These are phyloP conservation scores for Abelmoschus esculentus DNA, from an alignment of 345 rosid genomes.

Conservation along the genomic window DNA sequence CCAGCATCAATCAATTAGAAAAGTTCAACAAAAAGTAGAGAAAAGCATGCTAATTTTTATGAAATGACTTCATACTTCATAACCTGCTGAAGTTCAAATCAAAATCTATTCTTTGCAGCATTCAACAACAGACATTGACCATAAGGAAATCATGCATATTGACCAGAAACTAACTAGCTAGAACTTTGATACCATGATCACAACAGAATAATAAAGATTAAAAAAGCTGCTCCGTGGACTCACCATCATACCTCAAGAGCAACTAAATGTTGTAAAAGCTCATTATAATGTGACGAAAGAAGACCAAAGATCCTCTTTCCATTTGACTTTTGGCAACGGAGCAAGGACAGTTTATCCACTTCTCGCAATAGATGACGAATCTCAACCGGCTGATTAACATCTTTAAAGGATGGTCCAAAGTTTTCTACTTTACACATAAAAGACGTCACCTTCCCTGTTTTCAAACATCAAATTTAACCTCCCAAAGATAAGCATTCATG, in stretches of 20 bases:
- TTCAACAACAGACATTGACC: background rate
- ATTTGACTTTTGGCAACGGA: conserved; percentile 10
- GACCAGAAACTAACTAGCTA: background rate
- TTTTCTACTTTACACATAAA: conserved; percentile 18
- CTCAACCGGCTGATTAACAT: conserved; percentile 5
- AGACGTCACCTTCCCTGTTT: conserved; percentile 30
- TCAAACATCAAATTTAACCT: conserved; percentile 4
- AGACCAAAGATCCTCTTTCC: conserved; percentile 11
- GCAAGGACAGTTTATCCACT: background rate
- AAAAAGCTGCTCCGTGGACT: conserved; percentile 26
- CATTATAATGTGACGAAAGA: conserved; percentile 9
- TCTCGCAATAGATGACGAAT: background rate
- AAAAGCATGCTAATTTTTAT: too few relatives aligned
- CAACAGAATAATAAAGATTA: background rate
- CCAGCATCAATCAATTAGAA: conserved; percentile 15
- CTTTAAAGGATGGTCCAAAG: conserved; percentile 12
- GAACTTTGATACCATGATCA: background rate
- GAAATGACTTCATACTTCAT: background rate
- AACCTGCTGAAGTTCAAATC: background rate
- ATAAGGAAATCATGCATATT: too few relatives aligned
- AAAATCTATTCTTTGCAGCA: background rate
- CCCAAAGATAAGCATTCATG: background rate
- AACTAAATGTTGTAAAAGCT: conserved; percentile 23
- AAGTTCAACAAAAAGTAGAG: background rate
- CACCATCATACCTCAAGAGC: conserved; percentile 82